These are phyloP conservation scores for Ceriops tagal DNA, from an alignment of 345 rosid genomes.

Conservation along the genomic window DNA sequence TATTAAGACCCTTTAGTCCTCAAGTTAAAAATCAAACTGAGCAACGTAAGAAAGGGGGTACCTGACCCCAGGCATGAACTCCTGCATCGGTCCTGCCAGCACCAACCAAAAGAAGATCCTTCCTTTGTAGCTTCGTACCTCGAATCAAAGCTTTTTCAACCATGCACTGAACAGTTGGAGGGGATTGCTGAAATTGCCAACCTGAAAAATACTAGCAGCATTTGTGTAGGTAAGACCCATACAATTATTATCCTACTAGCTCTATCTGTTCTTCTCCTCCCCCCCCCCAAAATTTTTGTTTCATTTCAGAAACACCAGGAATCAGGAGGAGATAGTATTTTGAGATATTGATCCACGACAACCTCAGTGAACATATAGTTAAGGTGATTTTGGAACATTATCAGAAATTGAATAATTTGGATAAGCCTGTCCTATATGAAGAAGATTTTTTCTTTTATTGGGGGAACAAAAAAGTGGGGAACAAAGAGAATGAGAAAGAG, in stretches of 20 bases:
- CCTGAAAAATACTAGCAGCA: constrained; percentile 35
- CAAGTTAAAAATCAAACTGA: background rate
- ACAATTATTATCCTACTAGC: background rate
- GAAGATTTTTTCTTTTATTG: background rate
- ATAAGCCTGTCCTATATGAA: too few species aligned
- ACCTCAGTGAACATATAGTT: too few species aligned
- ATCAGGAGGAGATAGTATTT: too few species aligned
- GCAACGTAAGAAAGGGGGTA: constrained; percentile 31
- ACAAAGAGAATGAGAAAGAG: constrained; percentile 1
- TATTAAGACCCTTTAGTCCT: background rate
- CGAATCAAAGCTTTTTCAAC: constrained; percentile 65
- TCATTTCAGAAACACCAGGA: too few species aligned
- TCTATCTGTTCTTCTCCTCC: too few species aligned
- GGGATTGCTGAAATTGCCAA: constrained; percentile 87
- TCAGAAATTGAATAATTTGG: background rate
- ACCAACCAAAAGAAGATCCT: constrained; percentile 68
- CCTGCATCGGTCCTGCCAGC: constrained; percentile 92
- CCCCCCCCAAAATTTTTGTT: too few species aligned
- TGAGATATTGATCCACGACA: too few species aligned
- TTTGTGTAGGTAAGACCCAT: background rate
- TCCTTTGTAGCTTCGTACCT: constrained; percentile 61
- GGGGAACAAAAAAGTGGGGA: background rate
- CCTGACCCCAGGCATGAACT: constrained; percentile 99
- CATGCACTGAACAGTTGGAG: constrained; percentile 78
- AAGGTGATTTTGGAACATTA: background rate